Conservation (phyloP, 2,329 filamentous ascomycete species). For the Colletotrichum chlorophyti region DNA sequence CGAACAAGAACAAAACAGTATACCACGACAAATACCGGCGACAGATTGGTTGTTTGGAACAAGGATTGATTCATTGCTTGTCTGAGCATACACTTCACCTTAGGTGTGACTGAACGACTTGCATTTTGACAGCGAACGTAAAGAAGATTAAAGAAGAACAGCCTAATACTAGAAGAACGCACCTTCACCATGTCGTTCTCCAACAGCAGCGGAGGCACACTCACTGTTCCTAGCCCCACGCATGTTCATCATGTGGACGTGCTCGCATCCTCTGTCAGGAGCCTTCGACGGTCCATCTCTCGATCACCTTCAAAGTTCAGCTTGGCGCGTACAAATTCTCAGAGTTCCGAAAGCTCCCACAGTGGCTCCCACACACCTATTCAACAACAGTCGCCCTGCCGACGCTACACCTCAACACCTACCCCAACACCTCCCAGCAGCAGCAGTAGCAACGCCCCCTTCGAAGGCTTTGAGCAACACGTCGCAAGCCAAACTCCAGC, state of each 20-base stretch:
- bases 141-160: constrained; percentile 10
- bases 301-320: constrained; percentile 93
- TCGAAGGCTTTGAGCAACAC: constrained; percentile 41
- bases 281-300: constrained; percentile 85
- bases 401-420: constrained; percentile 43
- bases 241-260: constrained; percentile 84
- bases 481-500: constrained; percentile 37
- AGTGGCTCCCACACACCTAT: constrained; percentile 28
- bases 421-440: constrained; percentile 24
- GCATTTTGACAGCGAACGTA: constrained; percentile 17
- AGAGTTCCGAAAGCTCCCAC: constrained; percentile 55
- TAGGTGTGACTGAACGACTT: constrained; percentile 7
- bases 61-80: constrained; percentile 16
- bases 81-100: constrained; percentile 7
- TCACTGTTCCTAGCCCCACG: constrained; percentile 87
- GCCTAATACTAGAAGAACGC: constrained; percentile 10
- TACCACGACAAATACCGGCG: constrained; percentile 24
- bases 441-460: constrained; percentile 40
- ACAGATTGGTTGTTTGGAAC: constrained; percentile 20
- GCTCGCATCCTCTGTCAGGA: constrained; percentile 76
- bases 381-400: constrained; percentile 51
- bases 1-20: constrained; percentile 25
- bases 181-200: constrained; percentile 62
- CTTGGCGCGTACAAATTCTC: constrained; percentile 58
- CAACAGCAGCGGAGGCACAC: constrained; percentile 72